Percentiles rank a stretch among this genome's conserved stretches.
These are phyloP conservation scores for Neonectria neomacrospora DNA, from an alignment of 2,329 filamentous ascomycete species.

Conservation along the genomic window DNA sequence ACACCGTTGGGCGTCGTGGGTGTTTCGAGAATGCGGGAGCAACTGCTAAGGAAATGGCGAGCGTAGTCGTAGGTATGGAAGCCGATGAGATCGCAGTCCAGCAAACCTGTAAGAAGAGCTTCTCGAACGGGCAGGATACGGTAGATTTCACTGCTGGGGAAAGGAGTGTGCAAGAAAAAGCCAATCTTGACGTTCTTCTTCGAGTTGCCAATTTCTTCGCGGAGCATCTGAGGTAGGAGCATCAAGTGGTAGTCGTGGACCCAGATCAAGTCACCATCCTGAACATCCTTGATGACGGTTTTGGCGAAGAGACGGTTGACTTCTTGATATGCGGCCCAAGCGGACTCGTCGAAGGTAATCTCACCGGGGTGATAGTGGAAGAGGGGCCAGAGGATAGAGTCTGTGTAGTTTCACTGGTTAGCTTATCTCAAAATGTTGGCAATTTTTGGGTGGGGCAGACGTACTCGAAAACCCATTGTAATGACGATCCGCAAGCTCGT, in stretches of 20 bases:
- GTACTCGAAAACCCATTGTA: slow-evolving; percentile 98
- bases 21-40: slow-evolving; percentile 86
- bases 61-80: slow-evolving; percentile 99
- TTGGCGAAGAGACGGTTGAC: slow-evolving; percentile 94
- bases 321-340: slow-evolving; percentile 92
- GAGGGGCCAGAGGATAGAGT: slow-evolving; percentile 97
- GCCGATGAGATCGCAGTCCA: slow-evolving; percentile 94
- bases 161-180: slow-evolving; percentile 97
- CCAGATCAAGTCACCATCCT: slow-evolving; percentile 96
- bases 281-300: slow-evolving; percentile 84
- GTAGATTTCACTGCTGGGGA: slow-evolving; percentile 97
- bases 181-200: slow-evolving; percentile 97
- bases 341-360: slow-evolving; percentile 96
- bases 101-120: slow-evolving; percentile 84
- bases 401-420: slow-evolving; percentile 55
- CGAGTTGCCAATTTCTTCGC: slow-evolving; percentile 82
- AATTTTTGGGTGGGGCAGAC: slow-evolving; percentile 46
- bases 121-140: slow-evolving; percentile 93
- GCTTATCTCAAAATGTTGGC: not conserved
- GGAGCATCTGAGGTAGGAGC: slow-evolving; percentile 94
- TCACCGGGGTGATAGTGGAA: slow-evolving; percentile 99
- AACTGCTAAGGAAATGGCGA: slow-evolving; percentile 96
- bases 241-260: slow-evolving; percentile 99
- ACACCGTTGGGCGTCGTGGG: slow-evolving; percentile 92
- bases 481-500: slow-evolving; percentile 92